Evolutionary conservation across 2,329 filamentous ascomycete species (phyloP), one percentile per base, ranked within the genome.

Genomic region (Drechslerella coelobrocha): DNA sequence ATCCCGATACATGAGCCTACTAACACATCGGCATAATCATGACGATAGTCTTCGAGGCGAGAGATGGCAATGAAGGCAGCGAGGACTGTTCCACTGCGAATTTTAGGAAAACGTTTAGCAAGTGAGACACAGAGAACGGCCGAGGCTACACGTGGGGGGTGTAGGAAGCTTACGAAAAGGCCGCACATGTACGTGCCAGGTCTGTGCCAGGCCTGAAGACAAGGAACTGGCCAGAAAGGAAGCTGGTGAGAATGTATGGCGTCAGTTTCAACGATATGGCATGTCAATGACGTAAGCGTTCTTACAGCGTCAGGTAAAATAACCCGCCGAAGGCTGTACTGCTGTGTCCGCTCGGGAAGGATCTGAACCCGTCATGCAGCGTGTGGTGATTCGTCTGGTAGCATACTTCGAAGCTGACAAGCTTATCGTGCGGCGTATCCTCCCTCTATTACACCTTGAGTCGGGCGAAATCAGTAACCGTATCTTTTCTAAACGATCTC

Each of bases 301-400:
- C 43, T 7, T 48, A 91, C 24, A 90, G 80, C 21, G 86, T 84
- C 17, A 92, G 79, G 76, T 90, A 94, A 1, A 90, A 90, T 8
- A 95, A 81, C 0, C 91, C 91, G 2, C 86, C 85, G 77, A 94
- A 95, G 0, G 89, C 84, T 77, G 92, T 92, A 68, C 87, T 90
- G 10, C 85, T 88, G 78, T 95, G 91, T 0, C 91, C 91, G 1
- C 86, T 89, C 0, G 91, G 91, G 75, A 94, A 95, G 21, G 87
- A 90, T 43, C 91, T 86, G 88, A 90, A 93, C 14, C 90, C 91
- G 75, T 95, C 91, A 73, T 94, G 88, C 2, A 95, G 83, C 1
- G 82, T 82, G 77, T 90, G 88, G 69, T 85, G 84, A 75, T 87
- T 78, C 1, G 85, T 84, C 75, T 92, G 84, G 9, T 89, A 92